Conservation (phyloP, 192 early-diverging fungal species). For the Gamsiella multidivaricata region DNA sequence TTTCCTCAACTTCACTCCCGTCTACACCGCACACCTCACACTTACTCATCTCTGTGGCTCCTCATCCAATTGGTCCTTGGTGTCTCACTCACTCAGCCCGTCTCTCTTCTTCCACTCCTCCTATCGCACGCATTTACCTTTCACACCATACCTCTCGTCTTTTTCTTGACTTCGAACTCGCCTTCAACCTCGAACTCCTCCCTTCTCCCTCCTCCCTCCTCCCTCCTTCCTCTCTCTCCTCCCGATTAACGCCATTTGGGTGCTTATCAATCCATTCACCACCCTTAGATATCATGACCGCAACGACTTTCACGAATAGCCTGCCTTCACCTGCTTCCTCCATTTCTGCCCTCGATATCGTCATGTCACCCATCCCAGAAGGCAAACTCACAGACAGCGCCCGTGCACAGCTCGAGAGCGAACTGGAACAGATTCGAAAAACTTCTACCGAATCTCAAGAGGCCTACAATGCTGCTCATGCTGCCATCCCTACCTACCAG, state of each 20-base stretch:
- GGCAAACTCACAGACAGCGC: constrained; percentile 26
- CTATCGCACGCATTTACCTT: no score
- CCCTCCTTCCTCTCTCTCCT: background rate
- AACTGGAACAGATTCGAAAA: constrained; percentile 34
- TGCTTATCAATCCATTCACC: background rate
- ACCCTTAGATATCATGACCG: constrained; percentile 29
- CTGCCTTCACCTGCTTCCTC: constrained; percentile 30
- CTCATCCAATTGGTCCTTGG: background rate
- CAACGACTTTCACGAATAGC: constrained; percentile 34
- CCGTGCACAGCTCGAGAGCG: constrained; percentile 37
- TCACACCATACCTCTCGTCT: background rate
- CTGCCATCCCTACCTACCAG: constrained; percentile 43
- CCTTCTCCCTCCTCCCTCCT: background rate
- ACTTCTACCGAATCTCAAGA: constrained; percentile 26
- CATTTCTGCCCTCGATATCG: constrained; percentile 7
- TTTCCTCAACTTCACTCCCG: background rate
- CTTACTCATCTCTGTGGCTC: background rate
- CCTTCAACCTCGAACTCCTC: background rate
- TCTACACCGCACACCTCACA: background rate
- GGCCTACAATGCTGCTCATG: constrained; percentile 47
- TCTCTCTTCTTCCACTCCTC: no score
- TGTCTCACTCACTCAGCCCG: background rate
- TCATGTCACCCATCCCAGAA: constrained; percentile 25
- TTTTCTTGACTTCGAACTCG: background rate
- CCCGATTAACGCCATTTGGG: background rate